Percentiles rank a stretch among this genome's conserved stretches.
These are phyloP conservation scores for Euryodendron excelsum DNA, from an alignment of 148 eudicot species.

Conservation along the genomic window DNA sequence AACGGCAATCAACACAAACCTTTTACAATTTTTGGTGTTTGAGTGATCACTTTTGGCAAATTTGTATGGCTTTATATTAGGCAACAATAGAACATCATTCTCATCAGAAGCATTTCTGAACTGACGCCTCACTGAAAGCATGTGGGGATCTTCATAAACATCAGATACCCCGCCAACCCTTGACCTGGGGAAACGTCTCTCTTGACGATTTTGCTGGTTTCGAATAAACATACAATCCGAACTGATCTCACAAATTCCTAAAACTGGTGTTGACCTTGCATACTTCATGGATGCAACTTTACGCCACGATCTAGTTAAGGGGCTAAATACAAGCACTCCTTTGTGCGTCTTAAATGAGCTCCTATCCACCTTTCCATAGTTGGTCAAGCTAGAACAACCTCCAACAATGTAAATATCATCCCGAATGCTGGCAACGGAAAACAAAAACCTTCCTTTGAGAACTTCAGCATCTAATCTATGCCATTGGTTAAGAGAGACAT, in stretches of 20 bases:
- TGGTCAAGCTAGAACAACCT: slow-evolving; percentile 86
- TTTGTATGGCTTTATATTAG: slow-evolving; percentile 44
- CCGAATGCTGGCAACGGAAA: slow-evolving; percentile 65
- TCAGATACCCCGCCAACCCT: slow-evolving; percentile 80
- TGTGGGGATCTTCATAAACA: slow-evolving; percentile 94
- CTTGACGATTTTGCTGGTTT: slow-evolving; percentile 60
- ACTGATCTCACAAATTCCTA: slow-evolving; percentile 68
- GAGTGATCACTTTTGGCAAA: slow-evolving; percentile 50
- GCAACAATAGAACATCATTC: slow-evolving; percentile 32
- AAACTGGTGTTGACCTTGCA: slow-evolving; percentile 76
- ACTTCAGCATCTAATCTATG: slow-evolving; percentile 61
- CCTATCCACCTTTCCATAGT: slow-evolving; percentile 77
- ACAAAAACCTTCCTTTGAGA: slow-evolving; percentile 81
- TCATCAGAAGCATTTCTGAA: slow-evolving; percentile 57
- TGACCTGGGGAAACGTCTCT: slow-evolving; percentile 62
- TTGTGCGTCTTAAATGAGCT: slow-evolving; percentile 87
- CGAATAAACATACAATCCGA: slow-evolving; percentile 46
- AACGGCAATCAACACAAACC: slow-evolving; percentile 73
- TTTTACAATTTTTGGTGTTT: slow-evolving; percentile 41
- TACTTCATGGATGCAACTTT: slow-evolving; percentile 81
- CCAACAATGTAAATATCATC: slow-evolving; percentile 84
- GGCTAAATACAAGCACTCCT: slow-evolving; percentile 69
- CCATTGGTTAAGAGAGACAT: slow-evolving; percentile 71
- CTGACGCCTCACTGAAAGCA: slow-evolving; percentile 87
- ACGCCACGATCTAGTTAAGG: slow-evolving; percentile 71